Conservation (phyloP, 352 stramenopile genomes). For the Globisporangium takayamanum region DNA sequence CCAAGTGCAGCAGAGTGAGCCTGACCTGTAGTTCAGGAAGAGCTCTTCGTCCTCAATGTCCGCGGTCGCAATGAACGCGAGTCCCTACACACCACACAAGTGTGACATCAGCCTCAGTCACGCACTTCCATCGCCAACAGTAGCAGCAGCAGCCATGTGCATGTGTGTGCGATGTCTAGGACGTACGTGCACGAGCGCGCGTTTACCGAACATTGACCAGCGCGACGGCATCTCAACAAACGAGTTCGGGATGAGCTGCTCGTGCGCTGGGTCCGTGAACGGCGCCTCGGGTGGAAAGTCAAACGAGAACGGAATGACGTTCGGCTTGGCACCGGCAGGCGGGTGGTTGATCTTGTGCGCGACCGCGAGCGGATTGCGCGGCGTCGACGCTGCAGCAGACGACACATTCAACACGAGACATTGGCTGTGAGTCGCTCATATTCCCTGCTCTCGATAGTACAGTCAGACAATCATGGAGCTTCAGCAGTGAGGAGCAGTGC, state of each 20-base stretch:
- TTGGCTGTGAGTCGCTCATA: too few species aligned
- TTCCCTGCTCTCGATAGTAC: too few species aligned
- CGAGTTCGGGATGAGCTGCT: constrained; percentile 74
- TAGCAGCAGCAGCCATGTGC: background rate
- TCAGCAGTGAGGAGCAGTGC: background rate
- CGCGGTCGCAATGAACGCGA: constrained; percentile 67
- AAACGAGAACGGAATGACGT: constrained; percentile 78
- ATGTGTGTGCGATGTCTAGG: background rate
- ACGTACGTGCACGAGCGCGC: constrained; percentile 76
- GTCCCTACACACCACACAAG: constrained; percentile 25
- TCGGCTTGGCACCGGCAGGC: constrained; percentile 50
- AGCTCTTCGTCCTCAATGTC: constrained; percentile 84
- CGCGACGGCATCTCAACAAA: constrained; percentile 78
- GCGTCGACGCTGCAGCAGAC: constrained; percentile 34
- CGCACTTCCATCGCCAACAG: background rate
- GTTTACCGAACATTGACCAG: constrained; percentile 80
- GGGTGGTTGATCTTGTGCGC: constrained; percentile 87
- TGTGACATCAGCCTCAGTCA: background rate
- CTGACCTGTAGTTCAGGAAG: constrained; percentile 70
- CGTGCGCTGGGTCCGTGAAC: constrained; percentile 50
- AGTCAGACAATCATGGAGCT: background rate
- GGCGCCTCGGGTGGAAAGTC: constrained; percentile 75
- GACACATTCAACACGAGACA: too few species aligned
- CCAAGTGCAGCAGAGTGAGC: too few species aligned
- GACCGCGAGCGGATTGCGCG: constrained; percentile 61